Evolutionary conservation across 2,329 filamentous ascomycete species (phyloP).

Genomic region (Penicillium nordicum): DNA sequence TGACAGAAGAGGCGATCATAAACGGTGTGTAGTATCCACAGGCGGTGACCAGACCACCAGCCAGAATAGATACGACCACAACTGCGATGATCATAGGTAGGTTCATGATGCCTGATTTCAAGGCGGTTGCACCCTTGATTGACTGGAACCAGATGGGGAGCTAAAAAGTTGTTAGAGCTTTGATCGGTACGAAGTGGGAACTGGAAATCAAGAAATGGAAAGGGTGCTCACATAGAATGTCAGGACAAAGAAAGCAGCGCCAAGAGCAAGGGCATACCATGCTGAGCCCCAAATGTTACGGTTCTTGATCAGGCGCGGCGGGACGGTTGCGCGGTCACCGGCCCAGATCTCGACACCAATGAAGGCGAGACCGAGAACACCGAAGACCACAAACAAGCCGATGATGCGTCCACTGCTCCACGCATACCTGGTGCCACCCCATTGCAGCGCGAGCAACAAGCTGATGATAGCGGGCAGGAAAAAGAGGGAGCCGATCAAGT

Average conservation of each 20-base stretch:
- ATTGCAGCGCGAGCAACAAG: constrained; percentile 50
- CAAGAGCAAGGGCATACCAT: constrained; percentile 42
- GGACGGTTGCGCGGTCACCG: constrained; percentile 45
- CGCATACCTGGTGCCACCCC: constrained; percentile 44
- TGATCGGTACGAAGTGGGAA: not conserved
- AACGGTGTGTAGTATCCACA: constrained; percentile 43
- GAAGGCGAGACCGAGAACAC: constrained; percentile 47
- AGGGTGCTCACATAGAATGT: constrained; percentile 43
- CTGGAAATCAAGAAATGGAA: not conserved
- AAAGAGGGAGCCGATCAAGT: constrained; percentile 44
- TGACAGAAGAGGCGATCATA: constrained; percentile 32
- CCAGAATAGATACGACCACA: constrained; percentile 31
- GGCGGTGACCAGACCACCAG: constrained; percentile 30
- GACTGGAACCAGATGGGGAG: constrained; percentile 47
- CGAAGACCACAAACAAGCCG: constrained; percentile 50
- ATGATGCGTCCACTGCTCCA: constrained; percentile 49
- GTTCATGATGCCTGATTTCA: constrained; percentile 39
- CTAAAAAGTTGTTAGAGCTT: constrained; percentile 10
- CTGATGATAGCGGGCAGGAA: constrained; percentile 47
- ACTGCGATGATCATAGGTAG: constrained; percentile 34
- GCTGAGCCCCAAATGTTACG: constrained; percentile 43
- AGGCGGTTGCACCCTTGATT: constrained; percentile 34
- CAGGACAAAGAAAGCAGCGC: constrained; percentile 44
- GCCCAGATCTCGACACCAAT: constrained; percentile 36
- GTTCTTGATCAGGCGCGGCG: constrained; percentile 44